Base-by-base conservation (phyloP, 148 eudicot genomes). In the Chenopodium berlandieri region DNA sequence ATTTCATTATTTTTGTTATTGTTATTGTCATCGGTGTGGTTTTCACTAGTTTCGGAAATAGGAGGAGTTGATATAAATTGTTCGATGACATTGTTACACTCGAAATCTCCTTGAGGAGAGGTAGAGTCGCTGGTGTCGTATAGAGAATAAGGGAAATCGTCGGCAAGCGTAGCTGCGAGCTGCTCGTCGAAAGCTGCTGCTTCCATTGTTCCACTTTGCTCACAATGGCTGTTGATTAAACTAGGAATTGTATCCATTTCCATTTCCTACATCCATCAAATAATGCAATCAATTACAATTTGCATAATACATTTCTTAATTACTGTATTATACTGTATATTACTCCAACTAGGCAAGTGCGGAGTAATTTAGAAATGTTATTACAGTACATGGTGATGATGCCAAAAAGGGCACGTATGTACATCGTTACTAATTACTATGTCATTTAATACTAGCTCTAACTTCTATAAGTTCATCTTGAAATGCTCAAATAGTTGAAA, bases 161-260 rank as follows among this genome's bases (percentile, higher is more conserved):
- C 64, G 40, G 27, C 73, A 25, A 66, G 73, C 47, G 60, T 50
- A 40, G 52, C 79, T 44, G 10, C 52, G 1, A 76, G 31, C 6
- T 76, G 69, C n/a, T 78, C 80, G 27, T 78, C 80, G 46, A 66
- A 47, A 40, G 23, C 32, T 31, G 1, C 1, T 46, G 1, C 73
- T 78, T 65, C 80, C 73, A 66, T 78, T 65, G 30, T 48, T 66
- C 8, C 72, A 44, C n/a, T 78, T 47, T 34, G 34, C 2, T 77
- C 34, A 34, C 44, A 25, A 30, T 12, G 13, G 16, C 32, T 8
- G 14, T 50, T 50, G 46, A 14, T 20, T 56, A 44, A 71, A 34
- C 23, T 34, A 17, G 74, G 14, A 19, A 71, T 37, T 16, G 54
- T 4, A 62, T 22, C 52, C 32, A 37, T n/a, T 62, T 62, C 52